Percentiles rank a stretch among this genome's conserved stretches.
Conservation (phyloP, 176 grass and related monocot species). For the Aegilops sharonensis region DNA sequence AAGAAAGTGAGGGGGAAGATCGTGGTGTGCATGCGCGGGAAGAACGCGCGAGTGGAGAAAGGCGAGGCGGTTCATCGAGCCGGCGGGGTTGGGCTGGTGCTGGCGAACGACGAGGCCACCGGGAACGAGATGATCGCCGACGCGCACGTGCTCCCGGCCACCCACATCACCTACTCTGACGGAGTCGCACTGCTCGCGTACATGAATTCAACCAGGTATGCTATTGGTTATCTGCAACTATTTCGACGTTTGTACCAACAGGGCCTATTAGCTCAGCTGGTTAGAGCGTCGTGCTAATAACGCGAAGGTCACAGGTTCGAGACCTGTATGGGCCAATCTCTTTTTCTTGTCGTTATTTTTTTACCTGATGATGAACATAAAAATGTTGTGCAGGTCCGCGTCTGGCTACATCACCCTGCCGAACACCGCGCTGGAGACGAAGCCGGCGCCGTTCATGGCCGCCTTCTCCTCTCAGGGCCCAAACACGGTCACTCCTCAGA, state of each 20-base stretch:
- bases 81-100: conserved; percentile 59
- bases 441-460: conserved; percentile 87
- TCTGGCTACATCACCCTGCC: conserved; percentile 61
- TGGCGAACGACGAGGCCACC: conserved; percentile 58
- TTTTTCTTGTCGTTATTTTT: neutral
- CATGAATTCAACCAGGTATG: conserved; percentile 36
- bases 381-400: conserved; percentile 24
- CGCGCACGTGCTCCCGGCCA: conserved; percentile 89
- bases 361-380: neutral
- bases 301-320: conserved; percentile 93
- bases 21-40: conserved; percentile 71
- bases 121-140: conserved; percentile 93
- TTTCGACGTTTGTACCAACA: rapidly evolving
- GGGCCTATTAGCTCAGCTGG: conserved; percentile 91
- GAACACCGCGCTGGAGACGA: conserved; percentile 52
- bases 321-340: conserved; percentile 69
- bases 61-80: conserved; percentile 54
- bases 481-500: conserved; percentile 73
- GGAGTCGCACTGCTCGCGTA: conserved; percentile 35
- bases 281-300: conserved; percentile 99
- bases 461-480: conserved; percentile 88
- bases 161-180: conserved; percentile 68
- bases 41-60: conserved; percentile 74
- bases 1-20: conserved; percentile 68
- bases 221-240: rapidly evolving